These are phyloP conservation scores for Oidiodendron maius DNA, from an alignment of 495 filamentous ascomycete species.

Conservation along the genomic window DNA sequence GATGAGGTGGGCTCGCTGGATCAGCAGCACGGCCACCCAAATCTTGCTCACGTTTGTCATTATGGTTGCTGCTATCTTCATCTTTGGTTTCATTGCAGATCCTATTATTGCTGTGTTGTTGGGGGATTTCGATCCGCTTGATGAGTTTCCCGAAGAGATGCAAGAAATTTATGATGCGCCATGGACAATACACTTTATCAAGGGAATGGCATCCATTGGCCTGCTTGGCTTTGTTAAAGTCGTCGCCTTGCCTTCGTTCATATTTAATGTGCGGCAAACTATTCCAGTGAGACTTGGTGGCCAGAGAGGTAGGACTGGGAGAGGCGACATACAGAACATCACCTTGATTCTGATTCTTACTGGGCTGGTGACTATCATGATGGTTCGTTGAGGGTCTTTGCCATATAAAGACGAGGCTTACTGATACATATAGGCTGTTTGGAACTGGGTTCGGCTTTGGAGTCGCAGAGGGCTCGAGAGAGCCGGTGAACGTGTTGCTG, in stretches of 20 bases:
- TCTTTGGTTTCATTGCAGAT: slow-evolving; percentile 83
- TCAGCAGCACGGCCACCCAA: slow-evolving; percentile 62
- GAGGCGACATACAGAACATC: slow-evolving; percentile 66
- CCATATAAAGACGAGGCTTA: neutral
- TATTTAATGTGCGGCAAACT: slow-evolving; percentile 61
- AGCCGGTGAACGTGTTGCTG: slow-evolving; percentile 71
- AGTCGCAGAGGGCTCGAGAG: slow-evolving; percentile 63
- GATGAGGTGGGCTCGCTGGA: slow-evolving; percentile 66
- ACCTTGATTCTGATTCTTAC: slow-evolving; percentile 74
- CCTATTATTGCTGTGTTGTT: slow-evolving; percentile 86
- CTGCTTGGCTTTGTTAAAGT: slow-evolving; percentile 81
- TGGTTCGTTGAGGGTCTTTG: slow-evolving; percentile 47
- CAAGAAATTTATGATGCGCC: slow-evolving; percentile 39
- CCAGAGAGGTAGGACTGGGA: slow-evolving; percentile 52
- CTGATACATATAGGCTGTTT: slow-evolving; percentile 54
- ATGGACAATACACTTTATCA: slow-evolving; percentile 81
- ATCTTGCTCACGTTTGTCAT: slow-evolving; percentile 60
- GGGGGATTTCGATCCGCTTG: slow-evolving; percentile 68
- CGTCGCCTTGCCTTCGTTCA: slow-evolving; percentile 68
- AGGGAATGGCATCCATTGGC: slow-evolving; percentile 79
- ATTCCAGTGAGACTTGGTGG: slow-evolving; percentile 41
- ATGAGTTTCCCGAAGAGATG: slow-evolving; percentile 29
- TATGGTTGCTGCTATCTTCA: slow-evolving; percentile 65
- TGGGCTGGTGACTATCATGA: slow-evolving; percentile 76
- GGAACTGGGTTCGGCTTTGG: slow-evolving; percentile 69